Conservation (phyloP, 495 filamentous ascomycete genomes). For the Hyaloscypha finlandica region DNA sequence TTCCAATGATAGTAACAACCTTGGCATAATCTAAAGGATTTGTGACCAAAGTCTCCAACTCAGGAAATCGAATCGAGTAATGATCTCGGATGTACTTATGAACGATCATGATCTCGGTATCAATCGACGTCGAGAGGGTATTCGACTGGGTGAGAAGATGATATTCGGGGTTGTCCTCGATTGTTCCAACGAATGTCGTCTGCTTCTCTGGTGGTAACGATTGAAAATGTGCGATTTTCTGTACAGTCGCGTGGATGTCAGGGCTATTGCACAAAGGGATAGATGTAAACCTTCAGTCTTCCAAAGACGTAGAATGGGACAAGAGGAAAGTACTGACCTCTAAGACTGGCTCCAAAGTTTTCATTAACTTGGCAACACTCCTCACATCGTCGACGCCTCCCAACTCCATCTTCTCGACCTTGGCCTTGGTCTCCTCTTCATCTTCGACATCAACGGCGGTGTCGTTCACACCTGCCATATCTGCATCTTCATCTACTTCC, state of each 20-base stretch:
- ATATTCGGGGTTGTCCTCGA: slow-evolving; percentile 88
- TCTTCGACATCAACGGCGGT: slow-evolving; percentile 54
- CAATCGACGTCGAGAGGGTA: slow-evolving; percentile 82
- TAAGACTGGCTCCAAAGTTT: slow-evolving; percentile 71
- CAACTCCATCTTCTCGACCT: slow-evolving; percentile 78
- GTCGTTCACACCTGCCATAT: slow-evolving; percentile 51
- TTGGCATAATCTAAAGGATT: slow-evolving; percentile 95
- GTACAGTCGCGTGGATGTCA: slow-evolving; percentile 55
- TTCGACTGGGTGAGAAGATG: slow-evolving; percentile 81
- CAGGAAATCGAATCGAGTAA: slow-evolving; percentile 91
- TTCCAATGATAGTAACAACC: slow-evolving; percentile 88
- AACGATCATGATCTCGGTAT: slow-evolving; percentile 86
- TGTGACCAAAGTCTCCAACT: slow-evolving; percentile 91
- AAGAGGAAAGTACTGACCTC: slow-evolving; percentile 61
- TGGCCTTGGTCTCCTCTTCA: slow-evolving; percentile 68
- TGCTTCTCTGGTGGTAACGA: slow-evolving; percentile 64
- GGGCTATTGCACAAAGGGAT: slow-evolving; percentile 40
- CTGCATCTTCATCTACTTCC: slow-evolving; percentile 51
- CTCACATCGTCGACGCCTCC: slow-evolving; percentile 71
- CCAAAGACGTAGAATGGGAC: slow-evolving; percentile 37
- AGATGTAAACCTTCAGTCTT: slow-evolving; percentile 46
- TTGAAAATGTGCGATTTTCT: slow-evolving; percentile 79
- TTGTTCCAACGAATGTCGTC: slow-evolving; percentile 64
- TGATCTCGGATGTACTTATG: slow-evolving; percentile 96
- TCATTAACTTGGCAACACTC: slow-evolving; percentile 74